phyloP scores from a whole-genome alignment of 2,329 filamentous ascomycete genomes.

The Alternaria longipes region DNA sequence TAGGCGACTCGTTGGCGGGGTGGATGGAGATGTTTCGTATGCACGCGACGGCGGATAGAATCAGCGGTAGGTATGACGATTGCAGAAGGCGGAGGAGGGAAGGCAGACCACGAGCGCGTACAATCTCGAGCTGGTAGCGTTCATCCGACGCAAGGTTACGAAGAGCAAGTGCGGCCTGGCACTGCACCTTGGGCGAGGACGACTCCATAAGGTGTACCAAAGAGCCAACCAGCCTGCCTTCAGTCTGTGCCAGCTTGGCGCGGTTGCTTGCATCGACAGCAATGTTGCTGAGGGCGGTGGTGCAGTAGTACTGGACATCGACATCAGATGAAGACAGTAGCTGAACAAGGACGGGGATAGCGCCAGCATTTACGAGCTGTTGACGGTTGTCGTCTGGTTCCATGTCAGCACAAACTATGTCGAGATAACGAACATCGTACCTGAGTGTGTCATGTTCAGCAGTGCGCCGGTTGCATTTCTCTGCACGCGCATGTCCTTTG shows the following conservation, averaged over 20 bases:
- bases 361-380: constrained; percentile 94
- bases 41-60: constrained; percentile 95
- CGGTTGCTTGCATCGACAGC: constrained; percentile 92
- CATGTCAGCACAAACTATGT: constrained; percentile 29
- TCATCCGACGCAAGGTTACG: constrained; percentile 97
- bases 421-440: constrained; percentile 59
- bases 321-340: constrained; percentile 92
- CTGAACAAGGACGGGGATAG: constrained; percentile 97
- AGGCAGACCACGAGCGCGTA: constrained; percentile 83
- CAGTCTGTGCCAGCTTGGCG: constrained; percentile 88
- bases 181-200: constrained; percentile 91
- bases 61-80: constrained; percentile 93
- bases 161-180: constrained; percentile 92
- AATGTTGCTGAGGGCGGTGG: constrained; percentile 97
- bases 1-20: constrained; percentile 95
- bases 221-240: constrained; percentile 90
- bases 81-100: constrained; percentile 90
- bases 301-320: constrained; percentile 99
- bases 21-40: constrained; percentile 99
- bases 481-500: constrained; percentile 98
- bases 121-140: constrained; percentile 98
- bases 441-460: constrained; percentile 99
- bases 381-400: constrained; percentile 90
- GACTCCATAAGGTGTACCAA: constrained; percentile 97
- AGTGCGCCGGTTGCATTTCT: constrained; percentile 95